Base-by-base conservation (phyloP, 345 rosid species). In the Salix purpurea region DNA sequence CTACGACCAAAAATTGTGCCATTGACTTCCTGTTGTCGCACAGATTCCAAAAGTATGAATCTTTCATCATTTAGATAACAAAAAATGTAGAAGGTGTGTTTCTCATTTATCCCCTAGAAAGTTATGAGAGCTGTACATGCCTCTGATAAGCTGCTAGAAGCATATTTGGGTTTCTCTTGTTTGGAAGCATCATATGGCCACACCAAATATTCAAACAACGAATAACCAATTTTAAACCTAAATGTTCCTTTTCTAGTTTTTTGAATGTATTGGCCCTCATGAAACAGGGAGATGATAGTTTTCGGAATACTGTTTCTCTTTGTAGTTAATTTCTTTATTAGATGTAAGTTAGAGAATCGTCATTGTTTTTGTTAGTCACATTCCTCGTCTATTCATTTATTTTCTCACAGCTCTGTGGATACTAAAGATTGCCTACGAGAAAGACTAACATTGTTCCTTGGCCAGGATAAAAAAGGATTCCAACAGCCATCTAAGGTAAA, bases 401-500 rank as follows among this genome's bases (percentile, higher is more conserved):
- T 44, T 15, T 73, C 40, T 76, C 26, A 66, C 66, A 62, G 26
- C 4, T 15, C 1, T 6, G 56, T 40, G 12, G 44, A 40, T 40
- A 40, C 13, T 40, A 70, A 54, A 58, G 70, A 50, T 73, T 75
- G 75, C 72, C 50, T 40, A 11, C 26, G 44, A 40, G 44, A 40
- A 40, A 40, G 44, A 40, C 39, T 50, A 32, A 75, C 66, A 37
- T 28, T n/a, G 13, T 69, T 69, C 77, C 77, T 78, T 67, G 68
- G 14, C 36, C 89, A 86, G 91, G 83, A 79, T 71, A 69, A 30
- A 32, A 72, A 70, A 76, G 64, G 77, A n/a, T 75, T 32, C 42
- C 82, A 76, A 11, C 83, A 86, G 77, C 88, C 85, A 74, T 50
- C 89, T 23, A 86, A 85, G 88, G 89, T 86, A 40, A 40, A 40